These are phyloP conservation scores for Wilcoxina mikolae DNA, from an alignment of 495 filamentous ascomycete species.

Conservation along the genomic window DNA sequence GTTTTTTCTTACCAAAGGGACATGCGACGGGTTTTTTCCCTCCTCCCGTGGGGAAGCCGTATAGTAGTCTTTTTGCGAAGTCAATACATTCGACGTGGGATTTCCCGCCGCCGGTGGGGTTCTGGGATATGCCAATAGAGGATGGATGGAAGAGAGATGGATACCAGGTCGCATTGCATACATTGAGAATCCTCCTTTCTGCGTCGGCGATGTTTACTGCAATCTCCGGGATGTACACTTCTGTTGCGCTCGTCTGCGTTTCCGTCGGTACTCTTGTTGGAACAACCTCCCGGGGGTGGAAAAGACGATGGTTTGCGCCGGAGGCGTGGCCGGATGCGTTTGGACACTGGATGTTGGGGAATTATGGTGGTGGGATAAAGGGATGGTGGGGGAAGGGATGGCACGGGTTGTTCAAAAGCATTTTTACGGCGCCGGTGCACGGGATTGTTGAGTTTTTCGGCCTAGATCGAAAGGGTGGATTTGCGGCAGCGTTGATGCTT, in stretches of 20 bases:
- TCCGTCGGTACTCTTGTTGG: slow-evolving; percentile 13
- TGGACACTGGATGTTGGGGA: slow-evolving; percentile 8
- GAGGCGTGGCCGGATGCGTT: slow-evolving; percentile 18
- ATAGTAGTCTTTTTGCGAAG: not conserved
- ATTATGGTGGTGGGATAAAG: slow-evolving; percentile 14
- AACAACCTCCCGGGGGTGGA: slow-evolving; percentile 3
- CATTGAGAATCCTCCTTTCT: slow-evolving; percentile 2
- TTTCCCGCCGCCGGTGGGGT: slow-evolving; percentile 8
- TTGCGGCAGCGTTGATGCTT: slow-evolving; percentile 6
- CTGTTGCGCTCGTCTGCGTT: slow-evolving; percentile 4
- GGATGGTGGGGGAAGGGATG: slow-evolving; percentile 20
- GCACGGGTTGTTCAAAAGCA: slow-evolving; percentile 17
- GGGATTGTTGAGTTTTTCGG: not conserved
- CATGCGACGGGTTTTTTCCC: slow-evolving; percentile 4
- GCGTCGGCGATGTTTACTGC: slow-evolving; percentile 15
- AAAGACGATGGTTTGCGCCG: slow-evolving; percentile 14
- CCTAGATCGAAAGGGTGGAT: not conserved
- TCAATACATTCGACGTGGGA: not conserved
- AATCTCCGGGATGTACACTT: slow-evolving; percentile 12
- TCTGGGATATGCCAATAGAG: slow-evolving; percentile 8
- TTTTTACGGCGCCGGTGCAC: slow-evolving; percentile 8
- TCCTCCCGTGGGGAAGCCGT: not conserved
- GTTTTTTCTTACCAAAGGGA: slow-evolving; percentile 8
- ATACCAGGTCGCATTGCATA: slow-evolving; percentile 6
- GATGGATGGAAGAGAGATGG: not conserved